Conservation (phyloP, 208 protist species). For the Trypanosoma grayi region DNA sequence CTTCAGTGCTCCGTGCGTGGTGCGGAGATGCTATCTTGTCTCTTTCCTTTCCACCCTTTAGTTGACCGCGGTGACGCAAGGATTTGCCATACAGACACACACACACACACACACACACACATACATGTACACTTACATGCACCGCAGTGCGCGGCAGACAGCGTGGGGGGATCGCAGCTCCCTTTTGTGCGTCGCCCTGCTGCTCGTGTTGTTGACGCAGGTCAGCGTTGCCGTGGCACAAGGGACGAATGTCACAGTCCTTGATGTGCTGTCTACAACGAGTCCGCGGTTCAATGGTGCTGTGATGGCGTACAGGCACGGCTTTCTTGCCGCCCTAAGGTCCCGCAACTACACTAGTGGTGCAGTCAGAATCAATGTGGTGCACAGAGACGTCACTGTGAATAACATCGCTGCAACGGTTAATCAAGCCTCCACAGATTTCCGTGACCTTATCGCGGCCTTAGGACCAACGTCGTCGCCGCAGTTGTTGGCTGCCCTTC, state of each 20-base stretch:
- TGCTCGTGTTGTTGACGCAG: background rate
- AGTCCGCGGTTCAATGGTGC: background rate
- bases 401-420: slow-evolving; percentile 2
- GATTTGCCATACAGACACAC: background rate
- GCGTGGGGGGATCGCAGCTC: background rate
- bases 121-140: background rate
- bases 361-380: background rate
- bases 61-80: background rate
- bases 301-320: background rate
- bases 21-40: too few relatives aligned
- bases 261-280: background rate
- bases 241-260: slow-evolving; percentile 2
- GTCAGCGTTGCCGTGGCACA: background rate
- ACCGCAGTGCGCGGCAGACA: background rate
- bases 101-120: background rate
- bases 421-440: background rate
- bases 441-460: background rate
- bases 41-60: too few relatives aligned
- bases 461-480: background rate
- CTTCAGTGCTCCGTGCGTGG: too few relatives aligned
- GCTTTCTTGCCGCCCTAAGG: slow-evolving; percentile 3
- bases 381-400: background rate
- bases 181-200: background rate
- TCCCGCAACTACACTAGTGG: background rate
- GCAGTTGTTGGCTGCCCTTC: background rate